phyloP scores from a whole-genome alignment of 495 filamentous ascomycete species.

The Neurospora sp. region DNA sequence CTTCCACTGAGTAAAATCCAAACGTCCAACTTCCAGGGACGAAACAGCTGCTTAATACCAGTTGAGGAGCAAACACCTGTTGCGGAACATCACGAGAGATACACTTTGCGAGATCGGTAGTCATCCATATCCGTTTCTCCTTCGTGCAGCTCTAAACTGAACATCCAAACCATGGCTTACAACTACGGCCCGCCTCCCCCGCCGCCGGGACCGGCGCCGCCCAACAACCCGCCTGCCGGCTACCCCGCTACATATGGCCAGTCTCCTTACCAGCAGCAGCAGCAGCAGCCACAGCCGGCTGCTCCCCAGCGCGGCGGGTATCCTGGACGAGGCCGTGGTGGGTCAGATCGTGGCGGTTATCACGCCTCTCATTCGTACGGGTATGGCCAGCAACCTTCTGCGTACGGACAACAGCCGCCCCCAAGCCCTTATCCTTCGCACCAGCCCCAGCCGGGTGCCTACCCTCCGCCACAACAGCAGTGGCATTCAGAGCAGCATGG shows the following conservation, averaged over 20 bases:
- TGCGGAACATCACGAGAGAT: neutral
- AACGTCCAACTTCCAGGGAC: neutral
- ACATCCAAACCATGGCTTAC: slow-evolving; percentile 30
- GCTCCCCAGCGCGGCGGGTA: slow-evolving; percentile 22
- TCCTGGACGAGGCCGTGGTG: slow-evolving; percentile 22
- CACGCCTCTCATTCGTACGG: slow-evolving; percentile 15
- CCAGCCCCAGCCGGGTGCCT: slow-evolving; percentile 5
- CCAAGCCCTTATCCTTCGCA: slow-evolving; percentile 12
- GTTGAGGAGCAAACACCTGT: neutral
- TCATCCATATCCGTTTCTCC: neutral
- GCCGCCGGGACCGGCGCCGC: slow-evolving; percentile 34
- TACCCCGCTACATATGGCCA: slow-evolving; percentile 29
- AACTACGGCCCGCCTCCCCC: slow-evolving; percentile 45
- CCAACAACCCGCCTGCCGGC: slow-evolving; percentile 12
- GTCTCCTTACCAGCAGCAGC: slow-evolving; percentile 16
- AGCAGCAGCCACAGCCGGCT: slow-evolving; percentile 1
- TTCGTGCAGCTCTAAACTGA: neutral
- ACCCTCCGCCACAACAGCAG: slow-evolving; percentile 3
- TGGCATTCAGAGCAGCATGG: slow-evolving; percentile 18
- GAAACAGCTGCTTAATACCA: neutral
- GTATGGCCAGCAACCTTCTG: slow-evolving; percentile 14
- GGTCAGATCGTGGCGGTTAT: slow-evolving; percentile 28
- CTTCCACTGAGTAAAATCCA: neutral
- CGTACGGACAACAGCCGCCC: slow-evolving; percentile 17
- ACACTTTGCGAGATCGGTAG: neutral